Evolutionary conservation across 2,329 filamentous ascomycete species (phyloP).

Genomic region (Parascedosporium putredinis): DNA sequence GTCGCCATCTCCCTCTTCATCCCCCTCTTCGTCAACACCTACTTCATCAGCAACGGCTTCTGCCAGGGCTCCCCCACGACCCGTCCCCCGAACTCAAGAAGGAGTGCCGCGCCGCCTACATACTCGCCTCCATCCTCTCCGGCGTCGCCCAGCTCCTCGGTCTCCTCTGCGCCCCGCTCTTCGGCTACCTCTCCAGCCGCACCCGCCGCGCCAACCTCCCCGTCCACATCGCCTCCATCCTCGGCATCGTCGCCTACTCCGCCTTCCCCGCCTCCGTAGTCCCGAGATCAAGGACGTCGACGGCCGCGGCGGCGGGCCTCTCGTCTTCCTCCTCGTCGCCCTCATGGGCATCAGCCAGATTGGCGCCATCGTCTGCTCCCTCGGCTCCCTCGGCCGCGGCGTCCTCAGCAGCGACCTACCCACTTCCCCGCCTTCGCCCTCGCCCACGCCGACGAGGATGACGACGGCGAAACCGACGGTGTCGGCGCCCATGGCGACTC

Average conservation of each 20-base stretch:
- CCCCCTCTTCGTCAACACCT: constrained; percentile 84
- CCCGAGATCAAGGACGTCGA: constrained; percentile 59
- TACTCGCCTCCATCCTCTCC: constrained; percentile 76
- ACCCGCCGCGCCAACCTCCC: constrained; percentile 60
- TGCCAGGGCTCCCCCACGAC: constrained; percentile 58
- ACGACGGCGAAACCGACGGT: constrained; percentile 26
- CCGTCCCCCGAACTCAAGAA: constrained; percentile 67
- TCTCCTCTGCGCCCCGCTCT: constrained; percentile 72
- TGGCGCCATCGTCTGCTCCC: constrained; percentile 87
- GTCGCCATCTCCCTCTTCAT: constrained; percentile 94
- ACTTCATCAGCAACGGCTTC: constrained; percentile 71
- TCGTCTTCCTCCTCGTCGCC: constrained; percentile 66
- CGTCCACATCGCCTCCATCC: constrained; percentile 57
- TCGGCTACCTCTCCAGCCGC: constrained; percentile 73
- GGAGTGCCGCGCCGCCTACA: constrained; percentile 77
- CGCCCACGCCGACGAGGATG: constrained; percentile 30
- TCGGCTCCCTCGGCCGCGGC: constrained; percentile 77
- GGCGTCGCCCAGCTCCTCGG: constrained; percentile 83
- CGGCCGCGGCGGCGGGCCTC: constrained; percentile 55
- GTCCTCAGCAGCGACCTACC: constrained; percentile 48
- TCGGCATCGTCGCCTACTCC: constrained; percentile 70
- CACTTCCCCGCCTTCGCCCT: constrained; percentile 15
- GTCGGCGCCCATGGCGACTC: neutral
- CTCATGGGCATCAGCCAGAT: constrained; percentile 90
- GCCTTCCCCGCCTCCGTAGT: constrained; percentile 66